Evolutionary conservation across 2,329 filamentous ascomycete genomes (phyloP), one percentile per base, ranked within the genome.

Genomic region (Helotiales sp.): DNA sequence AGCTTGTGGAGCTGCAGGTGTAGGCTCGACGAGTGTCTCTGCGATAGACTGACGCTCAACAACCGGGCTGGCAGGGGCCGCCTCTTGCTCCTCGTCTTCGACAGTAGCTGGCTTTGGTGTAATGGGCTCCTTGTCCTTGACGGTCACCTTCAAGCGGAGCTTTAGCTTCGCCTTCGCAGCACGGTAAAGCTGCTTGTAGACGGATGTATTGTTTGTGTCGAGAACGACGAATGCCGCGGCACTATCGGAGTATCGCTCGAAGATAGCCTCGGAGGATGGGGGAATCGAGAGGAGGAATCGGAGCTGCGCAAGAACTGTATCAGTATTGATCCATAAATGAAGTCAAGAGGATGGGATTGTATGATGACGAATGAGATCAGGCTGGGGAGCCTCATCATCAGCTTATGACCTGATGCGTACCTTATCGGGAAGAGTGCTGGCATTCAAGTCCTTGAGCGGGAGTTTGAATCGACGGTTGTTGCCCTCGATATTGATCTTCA

Each of bases 161-260:
- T 98, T 99, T 65, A 93, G 86, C 82, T 99, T 99, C 34, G 95
- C 95, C 80, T 97, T 99, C 63, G 95, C 95, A 65, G 95, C 95
- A 69, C 95, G 89, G 73, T 95, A 93, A 40, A 99, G 87, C 73
- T 97, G 95, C 80, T 97, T 98, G 81, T 96, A 99, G 69, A 96
- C 90, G 46, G 90, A 81, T 8, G 83, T 76, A 70, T 96, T 96
- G 71, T 81, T 80, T 61, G 85, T 79, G 73, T 96, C 89, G 59
- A 99, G 87, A 44, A 83, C 80, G 64, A 98, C 84, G 75, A 89
- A 98, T 63, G 86, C 80, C 46, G 82, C 88, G 64, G 91, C 90
- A 64, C 92, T 97, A 76, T 99, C 95, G 64, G 95, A 98, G 77
- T 92, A 99, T 66, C 95, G 91, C 79, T 98, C 93, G 69, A 98